These are phyloP conservation scores for Nakataea oryzae DNA, from an alignment of 2,329 filamentous ascomycete species.

Conservation along the genomic window DNA sequence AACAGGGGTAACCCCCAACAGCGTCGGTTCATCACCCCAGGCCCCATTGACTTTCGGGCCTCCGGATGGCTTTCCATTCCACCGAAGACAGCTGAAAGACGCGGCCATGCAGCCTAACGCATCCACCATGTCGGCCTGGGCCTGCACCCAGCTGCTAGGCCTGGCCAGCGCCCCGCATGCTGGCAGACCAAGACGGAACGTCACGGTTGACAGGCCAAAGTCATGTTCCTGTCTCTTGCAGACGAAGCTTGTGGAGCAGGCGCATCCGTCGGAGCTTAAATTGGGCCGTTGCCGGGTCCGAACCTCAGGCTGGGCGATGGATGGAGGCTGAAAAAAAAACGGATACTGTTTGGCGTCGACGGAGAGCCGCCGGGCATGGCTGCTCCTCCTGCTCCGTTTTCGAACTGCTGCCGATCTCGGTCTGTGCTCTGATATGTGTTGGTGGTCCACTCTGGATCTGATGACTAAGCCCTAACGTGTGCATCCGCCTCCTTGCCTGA, in stretches of 20 bases:
- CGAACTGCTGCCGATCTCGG: background rate
- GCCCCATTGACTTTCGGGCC: background rate
- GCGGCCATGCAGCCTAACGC: too few species aligned
- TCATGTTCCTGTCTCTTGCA: background rate
- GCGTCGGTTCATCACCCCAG: background rate
- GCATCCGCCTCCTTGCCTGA: background rate
- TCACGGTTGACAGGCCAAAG: background rate
- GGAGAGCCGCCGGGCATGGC: background rate
- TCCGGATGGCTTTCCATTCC: background rate
- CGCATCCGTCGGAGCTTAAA: background rate
- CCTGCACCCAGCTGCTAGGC: background rate
- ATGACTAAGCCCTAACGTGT: background rate
- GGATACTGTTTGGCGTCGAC: constrained; percentile 2
- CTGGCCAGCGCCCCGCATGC: background rate
- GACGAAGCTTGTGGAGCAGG: background rate
- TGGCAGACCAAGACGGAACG: background rate
- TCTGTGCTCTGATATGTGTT: background rate
- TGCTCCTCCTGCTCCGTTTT: background rate
- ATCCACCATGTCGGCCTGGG: too few species aligned
- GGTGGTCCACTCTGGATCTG: background rate
- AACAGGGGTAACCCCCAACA: background rate
- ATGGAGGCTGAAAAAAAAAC: background rate
- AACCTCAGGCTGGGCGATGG: background rate
- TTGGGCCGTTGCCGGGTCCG: background rate
- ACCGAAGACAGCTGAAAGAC: background rate